Conservation (phyloP, 345 rosid species). For the Citrus australasica region DNA sequence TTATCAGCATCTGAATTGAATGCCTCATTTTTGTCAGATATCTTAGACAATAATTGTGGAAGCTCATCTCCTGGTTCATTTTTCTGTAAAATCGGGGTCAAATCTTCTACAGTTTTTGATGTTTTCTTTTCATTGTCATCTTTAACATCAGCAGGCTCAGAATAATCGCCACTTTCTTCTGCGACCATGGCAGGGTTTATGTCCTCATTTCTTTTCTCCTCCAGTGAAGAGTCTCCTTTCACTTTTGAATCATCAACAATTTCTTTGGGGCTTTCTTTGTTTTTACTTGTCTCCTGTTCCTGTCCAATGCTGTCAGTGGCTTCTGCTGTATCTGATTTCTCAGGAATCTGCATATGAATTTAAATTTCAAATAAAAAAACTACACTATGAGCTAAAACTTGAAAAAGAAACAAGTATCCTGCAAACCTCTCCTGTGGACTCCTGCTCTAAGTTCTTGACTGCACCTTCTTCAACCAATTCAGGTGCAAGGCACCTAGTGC, state of each 20-base stretch:
- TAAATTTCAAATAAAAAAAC: not conserved
- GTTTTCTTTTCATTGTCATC: not conserved
- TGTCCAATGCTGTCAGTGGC: slow-evolving; percentile 11
- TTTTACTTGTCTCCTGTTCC: slow-evolving; percentile 9
- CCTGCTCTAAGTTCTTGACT: not conserved
- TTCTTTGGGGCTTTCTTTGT: slow-evolving; percentile 5
- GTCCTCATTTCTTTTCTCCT: not conserved
- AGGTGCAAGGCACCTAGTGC: not conserved
- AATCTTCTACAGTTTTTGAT: slow-evolving; percentile 9
- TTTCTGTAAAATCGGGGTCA: not conserved
- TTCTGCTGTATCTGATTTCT: slow-evolving; percentile 1
- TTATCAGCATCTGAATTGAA: not conserved
- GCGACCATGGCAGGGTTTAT: not conserved
- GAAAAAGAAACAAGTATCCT: not conserved
- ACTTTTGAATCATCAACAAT: not conserved
- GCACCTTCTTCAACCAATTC: slow-evolving; percentile 6
- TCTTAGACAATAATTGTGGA: not conserved
- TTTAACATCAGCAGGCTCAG: not conserved
- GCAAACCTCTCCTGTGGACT: slow-evolving; percentile 19
- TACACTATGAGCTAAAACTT: not conserved
- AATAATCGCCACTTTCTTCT: not conserved
- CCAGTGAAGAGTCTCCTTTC: slow-evolving; percentile 2
- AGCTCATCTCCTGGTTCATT: slow-evolving; percentile 1
- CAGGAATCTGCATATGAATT: slow-evolving; percentile 14
- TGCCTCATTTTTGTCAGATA: slow-evolving; percentile 2